Evolutionary conservation across 768 basidiomycete species (phyloP), one percentile per base, ranked within the genome.

Genomic region (Kwoniella europaea): DNA sequence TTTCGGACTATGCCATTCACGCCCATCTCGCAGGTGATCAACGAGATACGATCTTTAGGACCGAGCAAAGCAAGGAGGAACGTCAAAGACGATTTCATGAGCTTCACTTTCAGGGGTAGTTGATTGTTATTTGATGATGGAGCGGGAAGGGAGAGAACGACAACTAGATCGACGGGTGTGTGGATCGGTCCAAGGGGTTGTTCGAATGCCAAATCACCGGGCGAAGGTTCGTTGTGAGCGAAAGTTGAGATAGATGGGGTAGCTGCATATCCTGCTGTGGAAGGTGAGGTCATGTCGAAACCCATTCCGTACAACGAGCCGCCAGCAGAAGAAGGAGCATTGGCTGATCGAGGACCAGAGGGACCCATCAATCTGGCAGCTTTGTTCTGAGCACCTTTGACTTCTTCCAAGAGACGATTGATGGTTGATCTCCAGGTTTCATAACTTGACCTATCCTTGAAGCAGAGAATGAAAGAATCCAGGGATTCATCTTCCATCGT

Each of bases 401-500:
- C 68, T 12, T 78, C 81, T 20, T 74, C 76, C 13, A 98, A 90
- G 4, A 98, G 88, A 0, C 87, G 85, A 79, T 92, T 90, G 73
- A 99, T 91, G 68, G 91, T 91, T 63, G 86, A 87, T 81, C 88
- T 90, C 97, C 97, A 98, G 0, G 91, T 87, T 79, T 98, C 93
- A 68, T 97, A 87, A 2, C 91, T 91, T n/a, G 89, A 86, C 41
- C 92, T 89, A 65, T 98, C 93, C 79, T 91, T 91, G 88, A 97
- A 99, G 77, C 94, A 91, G 58, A 99, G 88, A 83, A 98, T 96
- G 85, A 99, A 98, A 62, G 91, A 92, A 71, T 97, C 95, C 66
- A 97, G 86, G 44, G 87, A 86, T 79, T 96, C 93, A 81, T 98
- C 96, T 85, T 94, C 93, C 94, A 99, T 98, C 77, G 93, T 91